Conservation (phyloP, 2,329 filamentous ascomycete genomes). For the Ilyonectria destructans region DNA sequence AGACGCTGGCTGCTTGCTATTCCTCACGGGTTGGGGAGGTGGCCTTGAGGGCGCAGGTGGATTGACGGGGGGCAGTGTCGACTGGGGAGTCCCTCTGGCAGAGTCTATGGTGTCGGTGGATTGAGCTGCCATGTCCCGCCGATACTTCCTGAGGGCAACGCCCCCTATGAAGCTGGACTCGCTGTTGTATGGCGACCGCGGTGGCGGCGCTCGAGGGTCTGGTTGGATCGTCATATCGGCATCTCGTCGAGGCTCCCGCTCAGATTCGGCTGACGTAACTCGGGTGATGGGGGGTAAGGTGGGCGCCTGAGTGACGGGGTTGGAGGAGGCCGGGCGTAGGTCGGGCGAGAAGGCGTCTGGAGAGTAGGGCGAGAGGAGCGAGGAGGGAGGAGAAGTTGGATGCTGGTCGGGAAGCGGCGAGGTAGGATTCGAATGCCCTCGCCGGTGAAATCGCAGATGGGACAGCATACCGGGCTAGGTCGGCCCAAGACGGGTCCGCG, state of each 20-base stretch:
- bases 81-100: constrained; percentile 39
- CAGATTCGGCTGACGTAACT: constrained; percentile 61
- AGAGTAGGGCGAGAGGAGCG: constrained; percentile 60
- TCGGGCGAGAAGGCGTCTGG: constrained; percentile 59
- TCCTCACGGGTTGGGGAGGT: constrained; percentile 44
- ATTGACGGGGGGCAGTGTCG: constrained; percentile 42
- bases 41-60: constrained; percentile 51
- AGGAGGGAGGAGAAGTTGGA: constrained; percentile 57
- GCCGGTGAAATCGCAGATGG: constrained; percentile 73
- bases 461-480: constrained; percentile 62
- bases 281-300: constrained; percentile 67
- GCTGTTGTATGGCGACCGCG: constrained; percentile 55
- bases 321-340: constrained; percentile 54
- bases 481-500: constrained; percentile 36
- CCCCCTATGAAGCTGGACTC: constrained; percentile 70
- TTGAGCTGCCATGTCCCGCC: constrained; percentile 55
- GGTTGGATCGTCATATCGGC: constrained; percentile 42
- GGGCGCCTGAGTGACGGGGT: constrained; percentile 61
- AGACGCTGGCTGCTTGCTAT: constrained; percentile 54
- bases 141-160: constrained; percentile 68
- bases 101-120: constrained; percentile 40
- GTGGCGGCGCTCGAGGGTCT: constrained; percentile 47
- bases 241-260: constrained; percentile 47
- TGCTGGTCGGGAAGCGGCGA: constrained; percentile 68
- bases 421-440: constrained; percentile 70